Percentiles rank a stretch among this genome's conserved stretches.
Evolutionary conservation across 768 basidiomycete species (phyloP).

Genomic region (Boletellus ananas): DNA sequence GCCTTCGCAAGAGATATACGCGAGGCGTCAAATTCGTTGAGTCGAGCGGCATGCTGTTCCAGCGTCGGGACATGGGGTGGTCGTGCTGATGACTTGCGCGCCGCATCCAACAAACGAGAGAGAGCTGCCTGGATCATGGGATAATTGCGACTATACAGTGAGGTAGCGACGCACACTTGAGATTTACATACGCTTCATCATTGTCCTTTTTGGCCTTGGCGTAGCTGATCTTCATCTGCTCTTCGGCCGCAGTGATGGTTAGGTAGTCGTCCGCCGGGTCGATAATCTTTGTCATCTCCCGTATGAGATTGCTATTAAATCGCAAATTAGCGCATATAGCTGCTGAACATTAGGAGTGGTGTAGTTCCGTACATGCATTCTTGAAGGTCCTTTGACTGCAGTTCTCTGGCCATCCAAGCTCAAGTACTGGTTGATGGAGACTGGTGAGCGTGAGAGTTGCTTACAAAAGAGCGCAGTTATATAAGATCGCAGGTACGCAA

Average conservation of each 20-base stretch:
- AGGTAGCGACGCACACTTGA: slow-evolving; percentile 48
- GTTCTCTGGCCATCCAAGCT: slow-evolving; percentile 18
- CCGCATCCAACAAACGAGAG: slow-evolving; percentile 60
- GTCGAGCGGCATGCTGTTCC: slow-evolving; percentile 51
- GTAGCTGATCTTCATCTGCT: slow-evolving; percentile 59
- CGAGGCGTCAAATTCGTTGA: slow-evolving; percentile 64
- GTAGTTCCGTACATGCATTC: slow-evolving; percentile 30
- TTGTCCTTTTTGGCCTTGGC: slow-evolving; percentile 59
- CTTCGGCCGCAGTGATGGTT: slow-evolving; percentile 70
- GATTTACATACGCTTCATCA: slow-evolving; percentile 59
- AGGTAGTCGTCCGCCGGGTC: slow-evolving; percentile 77
- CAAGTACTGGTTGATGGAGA: background rate
- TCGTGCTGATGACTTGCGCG: slow-evolving; percentile 65
- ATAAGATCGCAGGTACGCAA: background rate
- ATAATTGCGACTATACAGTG: background rate
- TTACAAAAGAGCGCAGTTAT: slow-evolving; percentile 37
- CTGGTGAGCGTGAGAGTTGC: slow-evolving; percentile 34
- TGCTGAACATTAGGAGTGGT: background rate
- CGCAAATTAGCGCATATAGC: slow-evolving; percentile 1
- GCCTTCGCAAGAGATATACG: slow-evolving; percentile 68
- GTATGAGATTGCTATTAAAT: slow-evolving; percentile 54
- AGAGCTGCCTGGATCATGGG: slow-evolving; percentile 44
- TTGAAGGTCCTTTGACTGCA: slow-evolving; percentile 33
- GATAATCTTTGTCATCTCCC: slow-evolving; percentile 67
- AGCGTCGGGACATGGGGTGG: slow-evolving; percentile 67